Conservation (phyloP, 169 alveolate genomes). For the Neospora caninum region DNA sequence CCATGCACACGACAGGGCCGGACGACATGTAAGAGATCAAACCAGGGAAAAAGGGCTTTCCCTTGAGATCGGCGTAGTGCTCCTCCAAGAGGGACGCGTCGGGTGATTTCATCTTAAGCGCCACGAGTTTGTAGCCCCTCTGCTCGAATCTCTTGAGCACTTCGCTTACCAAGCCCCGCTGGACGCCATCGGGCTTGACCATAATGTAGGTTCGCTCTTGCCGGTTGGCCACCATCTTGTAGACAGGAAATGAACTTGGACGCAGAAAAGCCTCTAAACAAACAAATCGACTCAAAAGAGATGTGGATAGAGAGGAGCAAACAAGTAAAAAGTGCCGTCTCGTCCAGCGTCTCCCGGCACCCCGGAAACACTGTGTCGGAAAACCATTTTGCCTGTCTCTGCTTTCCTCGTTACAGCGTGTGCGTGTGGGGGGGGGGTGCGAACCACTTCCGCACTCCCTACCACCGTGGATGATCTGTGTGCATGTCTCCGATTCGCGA, state of each 20-base stretch:
- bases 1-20: slow-evolving; percentile 98
- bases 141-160: slow-evolving; percentile 93
- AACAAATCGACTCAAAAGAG: background rate
- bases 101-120: slow-evolving; percentile 91
- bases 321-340: too few relatives aligned
- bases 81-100: slow-evolving; percentile 88
- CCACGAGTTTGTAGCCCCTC: slow-evolving; percentile 95
- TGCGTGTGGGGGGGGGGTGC: background rate
- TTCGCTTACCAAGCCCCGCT: slow-evolving; percentile 96
- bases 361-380: background rate
- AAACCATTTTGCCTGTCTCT: background rate
- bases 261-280: background rate
- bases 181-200: slow-evolving; percentile 99
- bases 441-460: too few relatives aligned
- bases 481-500: too few relatives aligned
- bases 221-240: background rate
- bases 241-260: background rate
- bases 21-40: slow-evolving; percentile 90
- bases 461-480: too few relatives aligned
- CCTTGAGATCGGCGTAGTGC: slow-evolving; percentile 95
- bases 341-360: too few relatives aligned
- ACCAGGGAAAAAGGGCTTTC: slow-evolving; percentile 93
- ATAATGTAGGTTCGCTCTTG: slow-evolving; percentile 89
- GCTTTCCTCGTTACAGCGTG: background rate
- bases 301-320: background rate